Percentiles rank a stretch among this genome's conserved stretches.
phyloP scores from a whole-genome alignment of 345 rosid species.

The Aquilaria sinensis region DNA sequence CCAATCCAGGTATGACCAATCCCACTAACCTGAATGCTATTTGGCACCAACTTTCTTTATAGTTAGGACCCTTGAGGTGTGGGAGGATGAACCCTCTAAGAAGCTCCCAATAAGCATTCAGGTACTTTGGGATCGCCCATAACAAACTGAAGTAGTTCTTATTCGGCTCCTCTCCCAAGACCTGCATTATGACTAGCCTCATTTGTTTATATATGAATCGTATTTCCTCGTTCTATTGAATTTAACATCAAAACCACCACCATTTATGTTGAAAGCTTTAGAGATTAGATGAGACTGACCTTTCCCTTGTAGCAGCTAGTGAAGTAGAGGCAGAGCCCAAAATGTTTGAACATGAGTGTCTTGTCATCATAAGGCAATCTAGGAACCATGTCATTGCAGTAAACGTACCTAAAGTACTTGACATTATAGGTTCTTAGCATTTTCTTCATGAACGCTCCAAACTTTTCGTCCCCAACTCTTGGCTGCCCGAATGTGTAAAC shows the following conservation, averaged over 20 bases:
- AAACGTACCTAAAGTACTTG: conserved; percentile 38
- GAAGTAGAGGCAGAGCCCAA: conserved; percentile 32
- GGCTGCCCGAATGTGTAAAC: conserved; percentile 63
- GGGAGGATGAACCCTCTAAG: conserved; percentile 46
- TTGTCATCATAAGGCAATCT: conserved; percentile 50
- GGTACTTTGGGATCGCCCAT: conserved; percentile 37
- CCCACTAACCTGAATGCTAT: conserved; percentile 34
- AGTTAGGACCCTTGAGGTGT: conserved; percentile 30
- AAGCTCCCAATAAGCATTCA: conserved; percentile 60
- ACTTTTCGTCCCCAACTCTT: conserved; percentile 38
- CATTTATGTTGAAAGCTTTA: neutral
- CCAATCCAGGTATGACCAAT: conserved; percentile 42
- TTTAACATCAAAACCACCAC: neutral
- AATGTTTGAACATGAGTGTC: conserved; percentile 36
- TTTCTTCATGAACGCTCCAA: conserved; percentile 34
- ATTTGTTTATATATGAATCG: neutral
- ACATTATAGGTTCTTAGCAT: conserved; percentile 22
- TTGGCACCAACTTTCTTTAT: conserved; percentile 48
- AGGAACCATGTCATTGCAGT: conserved; percentile 48
- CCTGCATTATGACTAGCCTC: conserved; percentile 21
- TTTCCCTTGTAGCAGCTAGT: conserved; percentile 37
- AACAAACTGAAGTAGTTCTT: conserved; percentile 51
- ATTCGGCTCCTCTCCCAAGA: conserved; percentile 53
- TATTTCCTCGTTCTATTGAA: neutral
- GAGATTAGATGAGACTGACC: conserved; percentile 17